Base-by-base conservation (phyloP, 2,329 filamentous ascomycete genomes). In the Hypoxylon sp. region DNA sequence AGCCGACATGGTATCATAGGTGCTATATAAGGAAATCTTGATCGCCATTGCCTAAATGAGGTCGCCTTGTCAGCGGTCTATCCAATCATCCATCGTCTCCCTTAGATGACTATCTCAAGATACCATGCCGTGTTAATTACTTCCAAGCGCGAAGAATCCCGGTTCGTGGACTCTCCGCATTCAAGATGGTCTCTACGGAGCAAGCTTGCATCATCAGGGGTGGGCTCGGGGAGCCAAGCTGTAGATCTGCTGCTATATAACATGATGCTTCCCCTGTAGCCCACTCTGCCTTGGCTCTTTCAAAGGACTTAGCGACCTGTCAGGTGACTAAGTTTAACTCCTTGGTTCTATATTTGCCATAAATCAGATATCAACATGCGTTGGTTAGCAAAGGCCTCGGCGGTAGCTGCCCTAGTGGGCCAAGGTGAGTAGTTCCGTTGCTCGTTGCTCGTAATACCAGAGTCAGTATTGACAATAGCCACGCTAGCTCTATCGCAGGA, bases 151-250 rank as follows among this genome's bases (percentile, higher is more conserved):
- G 48, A 63, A 57, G 59, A 62, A 52, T 58, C 59, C 62, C 60
- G 50, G 65, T 66, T 63, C 51, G 52, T 68, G 63, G 63, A 63
- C 63, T 64, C 68, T 70, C 68, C 68, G 68, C 65, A 64, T 66
- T 61, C 49, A 43, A 60, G 43, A 68, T 64, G 52, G 62, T 41
- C 60, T 62, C 34, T 51, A 62, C 49, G 41, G 51, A 63, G 46
- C 41, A 41, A 63, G 50, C 32, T 64, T 66, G 63, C 43, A 61
- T 65, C 61, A 65, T 63, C 4, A 51, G 49, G n/a, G 34, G 63
- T 63, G 46, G 63, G 34, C 25, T 49, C 5, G 46, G 13, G 50
- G 45, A 53, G 63, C 25, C 21, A 49, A 51, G 48, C 38, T 57
- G 60, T 49, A 52, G 43, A 53, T 45, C 38, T 38, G 51, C 7